Evolutionary conservation across 1,284 basidiomycete species (phyloP).

Genomic region (Inonotus obliquus): DNA sequence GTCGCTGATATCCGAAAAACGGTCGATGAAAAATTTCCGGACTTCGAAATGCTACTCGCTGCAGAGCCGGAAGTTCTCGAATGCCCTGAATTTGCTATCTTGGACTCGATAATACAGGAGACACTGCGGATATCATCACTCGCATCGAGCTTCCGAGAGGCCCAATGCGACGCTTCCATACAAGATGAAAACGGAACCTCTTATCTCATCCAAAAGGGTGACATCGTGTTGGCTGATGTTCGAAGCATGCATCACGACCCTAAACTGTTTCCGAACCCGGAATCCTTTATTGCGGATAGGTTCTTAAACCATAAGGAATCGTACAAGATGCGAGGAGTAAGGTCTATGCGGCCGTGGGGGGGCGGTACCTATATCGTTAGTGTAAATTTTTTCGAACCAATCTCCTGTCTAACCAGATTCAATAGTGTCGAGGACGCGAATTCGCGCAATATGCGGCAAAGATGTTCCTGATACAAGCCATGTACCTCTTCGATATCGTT

Average conservation of each 20-base stretch:
- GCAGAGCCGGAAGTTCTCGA: not conserved
- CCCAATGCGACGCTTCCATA: not conserved
- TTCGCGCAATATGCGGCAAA: not conserved
- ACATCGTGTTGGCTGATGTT: not conserved
- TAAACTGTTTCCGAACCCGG: conserved; percentile 8
- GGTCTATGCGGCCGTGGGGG: not conserved
- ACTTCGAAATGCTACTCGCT: not conserved
- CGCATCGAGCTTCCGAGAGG: not conserved
- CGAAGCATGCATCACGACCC: conserved; percentile 5
- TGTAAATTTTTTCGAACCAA: not conserved
- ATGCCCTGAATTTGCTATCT: not conserved
- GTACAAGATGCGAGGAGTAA: not conserved
- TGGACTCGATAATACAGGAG: not conserved
- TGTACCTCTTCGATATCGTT: not conserved
- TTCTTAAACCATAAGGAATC: not conserved
- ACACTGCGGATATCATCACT: not conserved
- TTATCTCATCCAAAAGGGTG: not conserved
- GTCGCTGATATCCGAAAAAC: not conserved
- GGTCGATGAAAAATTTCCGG: not conserved
- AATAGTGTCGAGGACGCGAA: not conserved
- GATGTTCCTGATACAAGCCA: not conserved
- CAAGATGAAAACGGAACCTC: not conserved
- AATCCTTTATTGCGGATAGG: conserved; percentile 8
- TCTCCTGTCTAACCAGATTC: not conserved
- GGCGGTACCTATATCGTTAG: not conserved